Base-by-base conservation (phyloP, 352 stramenopile genomes). In the Phytophthora brassicae region DNA sequence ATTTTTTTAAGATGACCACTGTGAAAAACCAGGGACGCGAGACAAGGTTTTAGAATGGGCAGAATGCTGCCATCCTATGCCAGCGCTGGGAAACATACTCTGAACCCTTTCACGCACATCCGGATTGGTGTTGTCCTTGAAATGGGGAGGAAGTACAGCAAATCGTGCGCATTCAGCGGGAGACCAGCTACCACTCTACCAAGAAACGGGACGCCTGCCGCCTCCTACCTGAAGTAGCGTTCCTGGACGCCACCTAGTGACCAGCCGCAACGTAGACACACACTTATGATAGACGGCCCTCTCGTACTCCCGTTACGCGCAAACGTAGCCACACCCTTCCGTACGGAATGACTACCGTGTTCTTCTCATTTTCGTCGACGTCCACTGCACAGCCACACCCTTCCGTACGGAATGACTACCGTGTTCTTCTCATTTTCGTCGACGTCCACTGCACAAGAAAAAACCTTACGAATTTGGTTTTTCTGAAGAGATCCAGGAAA, bases 371-470 rank as follows among this genome's bases (percentile, higher is more conserved):
- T 19, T 33, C 31, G 31, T 13, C n/a, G 3, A 43, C 6, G 1
- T 17, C 22, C 14, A 61, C 20, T 1, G 22, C 6, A 29, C 56
- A 9, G 28, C 51, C 1, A 58, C 44, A 11, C 51, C 44, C 31
- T 67, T 60, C 3, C 51, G 11, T 16, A 60, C 42, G 16, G 49
- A 66, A 19, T 60, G 43, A 3, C 42, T 66, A 7, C 55, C 35
- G 20, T 44, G 19, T 52, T 26, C 17, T 54, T 48, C 9, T 31
- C 24, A 19, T 36, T 24, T 19, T 33, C 31, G 31, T 13, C n/a
- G 3, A 43, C 6, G 1, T 17, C 22, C 14, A 61, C 20, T 1
- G 22, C 6, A 29, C 56, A 9, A 8, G 20, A 28, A 45, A 61
- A 54, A 11, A 33, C 24, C 8, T 61, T 54, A 1, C 43, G 43